phyloP scores from a whole-genome alignment of 768 basidiomycete genomes.

The Chalciporus pseudorubinellus region DNA sequence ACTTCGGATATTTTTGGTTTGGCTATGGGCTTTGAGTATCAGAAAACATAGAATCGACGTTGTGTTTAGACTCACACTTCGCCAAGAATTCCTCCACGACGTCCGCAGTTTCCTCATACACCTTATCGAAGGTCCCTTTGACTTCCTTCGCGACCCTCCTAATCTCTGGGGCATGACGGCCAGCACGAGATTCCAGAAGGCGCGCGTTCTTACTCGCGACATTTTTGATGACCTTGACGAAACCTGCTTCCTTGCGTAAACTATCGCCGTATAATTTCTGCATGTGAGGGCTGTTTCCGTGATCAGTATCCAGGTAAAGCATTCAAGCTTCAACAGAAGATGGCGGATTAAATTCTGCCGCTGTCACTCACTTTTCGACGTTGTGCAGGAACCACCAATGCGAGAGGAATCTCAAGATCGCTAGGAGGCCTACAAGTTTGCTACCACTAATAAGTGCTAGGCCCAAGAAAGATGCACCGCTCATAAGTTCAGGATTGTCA shows the following conservation, averaged over 20 bases:
- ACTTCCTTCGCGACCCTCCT: conserved; percentile 86
- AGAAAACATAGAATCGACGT: background rate
- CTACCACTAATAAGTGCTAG: conserved; percentile 88
- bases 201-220: conserved; percentile 83
- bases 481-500: conserved; percentile 95
- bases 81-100: conserved; percentile 92
- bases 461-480: conserved; percentile 94
- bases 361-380: conserved; percentile 79
- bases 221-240: conserved; percentile 96
- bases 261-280: conserved; percentile 91
- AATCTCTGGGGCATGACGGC: conserved; percentile 81
- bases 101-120: conserved; percentile 90
- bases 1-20: conserved; percentile 85
- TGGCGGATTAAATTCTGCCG: background rate
- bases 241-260: conserved; percentile 92
- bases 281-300: conserved; percentile 86
- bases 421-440: conserved; percentile 84
- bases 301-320: background rate
- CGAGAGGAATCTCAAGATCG: conserved; percentile 79
- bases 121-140: conserved; percentile 92
- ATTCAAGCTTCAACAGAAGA: background rate
- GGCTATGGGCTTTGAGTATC: conserved; percentile 45
- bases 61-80: conserved; percentile 58
- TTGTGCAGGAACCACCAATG: conserved; percentile 95
- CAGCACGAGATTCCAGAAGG: conserved; percentile 71